Evolutionary conservation across 306 rosid genomes (phyloP).

Genomic region (Begonia fuchsioides): DNA sequence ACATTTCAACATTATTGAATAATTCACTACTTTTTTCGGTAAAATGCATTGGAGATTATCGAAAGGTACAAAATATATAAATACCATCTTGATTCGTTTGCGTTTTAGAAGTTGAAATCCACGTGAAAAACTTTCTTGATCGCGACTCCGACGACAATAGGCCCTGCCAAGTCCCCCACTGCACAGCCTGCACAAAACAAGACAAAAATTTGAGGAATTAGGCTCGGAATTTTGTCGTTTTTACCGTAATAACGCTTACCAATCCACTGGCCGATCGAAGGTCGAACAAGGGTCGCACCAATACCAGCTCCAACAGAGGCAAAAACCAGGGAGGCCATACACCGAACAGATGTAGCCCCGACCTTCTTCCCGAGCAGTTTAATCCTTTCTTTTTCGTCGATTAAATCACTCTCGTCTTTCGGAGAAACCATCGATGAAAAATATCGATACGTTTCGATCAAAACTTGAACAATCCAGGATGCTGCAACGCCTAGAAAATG

Average conservation of each 20-base stretch:
- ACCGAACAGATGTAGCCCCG: slow-evolving; percentile 31
- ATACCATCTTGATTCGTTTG: neutral
- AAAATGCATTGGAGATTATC: no score
- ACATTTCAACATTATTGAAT: no score
- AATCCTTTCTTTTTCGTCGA: slow-evolving; percentile 17
- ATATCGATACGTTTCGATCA: slow-evolving; percentile 38
- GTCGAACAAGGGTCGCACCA: slow-evolving; percentile 54
- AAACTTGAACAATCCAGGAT: slow-evolving; percentile 75
- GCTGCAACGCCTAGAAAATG: slow-evolving; percentile 62
- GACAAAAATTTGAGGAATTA: neutral
- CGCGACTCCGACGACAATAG: slow-evolving; percentile 32
- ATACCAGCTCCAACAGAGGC: slow-evolving; percentile 77
- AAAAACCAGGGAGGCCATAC: slow-evolving; percentile 54
- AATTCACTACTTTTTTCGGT: no score
- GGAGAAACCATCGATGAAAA: slow-evolving; percentile 10
- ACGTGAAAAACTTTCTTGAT: slow-evolving; percentile 19
- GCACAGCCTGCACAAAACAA: slow-evolving; percentile 43
- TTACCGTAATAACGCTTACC: slow-evolving; percentile 67
- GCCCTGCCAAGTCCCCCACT: slow-evolving; percentile 74
- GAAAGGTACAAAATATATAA: no score
- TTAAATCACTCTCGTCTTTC: slow-evolving; percentile 20
- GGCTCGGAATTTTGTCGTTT: slow-evolving; percentile 23
- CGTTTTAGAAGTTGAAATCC: slow-evolving; percentile 20
- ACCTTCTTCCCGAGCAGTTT: slow-evolving; percentile 32
- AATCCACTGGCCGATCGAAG: slow-evolving; percentile 63